These are phyloP conservation scores for Verbascum thapsus DNA, from an alignment of 257 asterid species.

Conservation along the genomic window DNA sequence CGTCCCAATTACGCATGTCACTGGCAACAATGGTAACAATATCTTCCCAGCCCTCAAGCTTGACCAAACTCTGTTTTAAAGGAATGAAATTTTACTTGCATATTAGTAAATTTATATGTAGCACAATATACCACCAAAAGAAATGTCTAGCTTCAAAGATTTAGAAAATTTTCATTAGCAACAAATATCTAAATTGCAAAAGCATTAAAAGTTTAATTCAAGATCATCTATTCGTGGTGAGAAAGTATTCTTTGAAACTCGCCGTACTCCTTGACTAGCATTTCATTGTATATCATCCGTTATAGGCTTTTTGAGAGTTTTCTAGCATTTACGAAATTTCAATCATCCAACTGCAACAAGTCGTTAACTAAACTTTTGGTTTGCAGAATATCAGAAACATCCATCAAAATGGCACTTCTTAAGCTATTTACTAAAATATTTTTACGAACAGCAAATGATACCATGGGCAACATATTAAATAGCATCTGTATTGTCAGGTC, in stretches of 20 bases:
- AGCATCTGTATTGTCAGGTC: too few species aligned
- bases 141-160: slow-evolving; percentile 15
- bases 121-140: slow-evolving; percentile 8
- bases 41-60: slow-evolving; percentile 93
- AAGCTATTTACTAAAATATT: neutral
- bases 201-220: neutral
- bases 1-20: slow-evolving; percentile 96
- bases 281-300: slow-evolving; percentile 8
- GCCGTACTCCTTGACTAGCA: too few species aligned
- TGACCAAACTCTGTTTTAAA: slow-evolving; percentile 76
- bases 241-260: too few species aligned
- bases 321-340: neutral
- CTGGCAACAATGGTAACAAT: slow-evolving; percentile 78
- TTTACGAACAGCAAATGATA: too few species aligned
- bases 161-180: too few species aligned
- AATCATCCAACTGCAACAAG: slow-evolving; percentile 15
- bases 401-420: slow-evolving; percentile 9
- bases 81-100: slow-evolving; percentile 23
- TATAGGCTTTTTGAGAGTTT: neutral
- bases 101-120: slow-evolving; percentile 16
- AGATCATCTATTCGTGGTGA: neutral
- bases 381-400: slow-evolving; percentile 12
- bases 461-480: too few species aligned
- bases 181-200: neutral
- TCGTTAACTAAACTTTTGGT: slow-evolving; percentile 3